Conservation (phyloP, 1,139 yeast genomes). For the Magnusiomyces ingens region DNA sequence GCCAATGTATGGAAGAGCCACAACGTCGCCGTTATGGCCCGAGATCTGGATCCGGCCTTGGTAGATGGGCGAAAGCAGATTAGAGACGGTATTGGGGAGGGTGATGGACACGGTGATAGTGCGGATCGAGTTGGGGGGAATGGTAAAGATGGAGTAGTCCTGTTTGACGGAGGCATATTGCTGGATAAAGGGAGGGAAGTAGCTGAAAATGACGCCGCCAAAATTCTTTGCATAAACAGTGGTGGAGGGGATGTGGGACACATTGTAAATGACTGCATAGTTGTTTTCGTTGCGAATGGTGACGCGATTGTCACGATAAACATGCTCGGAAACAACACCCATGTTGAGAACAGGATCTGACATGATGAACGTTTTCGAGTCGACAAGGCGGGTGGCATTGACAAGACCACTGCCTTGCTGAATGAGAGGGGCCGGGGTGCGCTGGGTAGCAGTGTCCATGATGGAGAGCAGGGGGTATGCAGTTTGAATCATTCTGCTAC, state of each 20-base stretch:
- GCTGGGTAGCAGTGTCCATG: not conserved
- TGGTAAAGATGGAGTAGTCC: not conserved
- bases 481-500: slow-evolving; percentile 10
- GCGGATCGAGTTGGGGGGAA: not conserved
- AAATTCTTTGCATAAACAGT: slow-evolving; percentile 13
- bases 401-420: slow-evolving; percentile 29
- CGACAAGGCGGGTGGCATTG: slow-evolving; percentile 34
- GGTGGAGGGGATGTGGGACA: slow-evolving; percentile 16
- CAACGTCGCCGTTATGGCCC: slow-evolving; percentile 18
- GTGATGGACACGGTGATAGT: not conserved
- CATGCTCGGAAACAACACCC: slow-evolving; percentile 7
- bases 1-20: slow-evolving; percentile 22
- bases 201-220: slow-evolving; percentile 4
- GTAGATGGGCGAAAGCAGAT: not conserved
- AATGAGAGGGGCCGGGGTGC: slow-evolving; percentile 17
- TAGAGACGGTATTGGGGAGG: not conserved
- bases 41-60: slow-evolving; percentile 7
- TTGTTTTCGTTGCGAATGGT: slow-evolving; percentile 15
- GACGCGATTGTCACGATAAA: not conserved
- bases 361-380: slow-evolving; percentile 29
- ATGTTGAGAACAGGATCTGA: slow-evolving; percentile 18
- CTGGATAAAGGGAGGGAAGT: slow-evolving; percentile 15
- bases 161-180: not conserved
- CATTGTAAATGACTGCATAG: slow-evolving; percentile 15
- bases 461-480: not conserved